Evolutionary conservation across 306 rosid genomes (phyloP), one percentile per base, ranked within the genome.

Genomic region (Corylus avellana): DNA sequence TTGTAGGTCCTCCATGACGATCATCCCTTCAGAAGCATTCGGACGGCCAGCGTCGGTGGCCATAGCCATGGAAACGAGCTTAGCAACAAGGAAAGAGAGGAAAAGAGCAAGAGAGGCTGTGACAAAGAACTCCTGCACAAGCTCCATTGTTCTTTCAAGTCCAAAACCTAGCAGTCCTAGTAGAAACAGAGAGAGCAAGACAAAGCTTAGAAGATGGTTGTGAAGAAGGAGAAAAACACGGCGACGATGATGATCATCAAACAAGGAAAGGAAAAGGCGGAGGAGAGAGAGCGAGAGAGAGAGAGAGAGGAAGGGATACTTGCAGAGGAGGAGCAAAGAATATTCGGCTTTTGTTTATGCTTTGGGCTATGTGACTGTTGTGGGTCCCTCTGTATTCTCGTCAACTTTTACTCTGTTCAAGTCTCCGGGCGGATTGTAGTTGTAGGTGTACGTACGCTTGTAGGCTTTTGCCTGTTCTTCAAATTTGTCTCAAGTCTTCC

Each of bases 21-120:
- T 48, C 47, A 68, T 48, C 47, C 74, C 84, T 47, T 84, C 78
- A n/a, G 10, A 71, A 3, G 14, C 32, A 48, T 20, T 46, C 4
- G 53, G 53, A 49, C 53, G 75, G 1, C 44, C 77, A 20, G 77
- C 46, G 46, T 73, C 79, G n/a, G 69, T 80, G 73, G 81, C 78
- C 71, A 84, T 39, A 51, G 87, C 90, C 20, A 81, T 39, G 75
- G 90, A 84, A 35, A 91, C 81, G 62, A 92, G 90, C 72, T 90
- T 90, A 12, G 89, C 87, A 12, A 90, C 85, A 22, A 92, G 59
- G 81, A 87, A 69, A 12, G 90, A 88, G 18, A 92, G 85, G 70
- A 92, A 53, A 46, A 92, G 72, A 29, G 91, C 90, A 29, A 90
- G 53, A 6, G 90, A 79, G 50, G 87, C 88, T 27, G 93, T 83